A percentile compares a stretch with the other conserved stretches of the same genome.
phyloP scores from a whole-genome alignment of 805 yeast species.

The Ogataea dorogensis region DNA sequence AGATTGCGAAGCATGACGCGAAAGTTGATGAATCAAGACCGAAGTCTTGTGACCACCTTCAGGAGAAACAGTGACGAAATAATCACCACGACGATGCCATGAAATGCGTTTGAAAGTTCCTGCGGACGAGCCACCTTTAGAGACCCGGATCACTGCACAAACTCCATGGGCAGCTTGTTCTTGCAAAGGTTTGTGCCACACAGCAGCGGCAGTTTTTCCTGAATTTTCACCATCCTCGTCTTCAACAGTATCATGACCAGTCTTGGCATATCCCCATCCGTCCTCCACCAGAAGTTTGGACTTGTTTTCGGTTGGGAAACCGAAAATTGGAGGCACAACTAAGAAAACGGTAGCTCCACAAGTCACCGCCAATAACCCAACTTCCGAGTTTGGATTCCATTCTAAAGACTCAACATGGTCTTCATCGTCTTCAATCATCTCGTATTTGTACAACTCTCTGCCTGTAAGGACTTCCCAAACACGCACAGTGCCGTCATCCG shows the following conservation, averaged over 20 bases:
- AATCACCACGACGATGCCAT: slow-evolving; percentile 98
- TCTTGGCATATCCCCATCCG: slow-evolving; percentile 82
- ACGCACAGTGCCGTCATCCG: slow-evolving; percentile 93
- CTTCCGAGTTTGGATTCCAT: slow-evolving; percentile 81
- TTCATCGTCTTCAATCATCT: slow-evolving; percentile 52
- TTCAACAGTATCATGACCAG: slow-evolving; percentile 30
- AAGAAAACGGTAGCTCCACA: slow-evolving; percentile 80
- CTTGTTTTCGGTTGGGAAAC: slow-evolving; percentile 78
- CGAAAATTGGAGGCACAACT: slow-evolving; percentile 88
- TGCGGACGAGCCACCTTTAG: slow-evolving; percentile 40
- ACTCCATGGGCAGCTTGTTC: slow-evolving; percentile 64
- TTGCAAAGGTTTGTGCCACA: slow-evolving; percentile 80
- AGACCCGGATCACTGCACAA: slow-evolving; percentile 63
- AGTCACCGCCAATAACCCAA: slow-evolving; percentile 80
- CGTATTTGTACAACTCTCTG: slow-evolving; percentile 77
- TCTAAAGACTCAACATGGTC: slow-evolving; percentile 78
- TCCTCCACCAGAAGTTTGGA: slow-evolving; percentile 78
- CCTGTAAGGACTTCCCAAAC: slow-evolving; percentile 98
- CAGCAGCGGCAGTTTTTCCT: slow-evolving; percentile 54
- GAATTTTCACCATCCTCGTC: slow-evolving; percentile 24
- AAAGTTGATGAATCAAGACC: slow-evolving; percentile 89
- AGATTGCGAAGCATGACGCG: slow-evolving; percentile 91
- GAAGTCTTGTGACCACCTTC: slow-evolving; percentile 77
- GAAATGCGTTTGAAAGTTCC: slow-evolving; percentile 75
- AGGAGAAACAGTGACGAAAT: slow-evolving; percentile 95